These are phyloP conservation scores for Pleurotus platypus DNA, from an alignment of 768 basidiomycete genomes.

Conservation along the genomic window DNA sequence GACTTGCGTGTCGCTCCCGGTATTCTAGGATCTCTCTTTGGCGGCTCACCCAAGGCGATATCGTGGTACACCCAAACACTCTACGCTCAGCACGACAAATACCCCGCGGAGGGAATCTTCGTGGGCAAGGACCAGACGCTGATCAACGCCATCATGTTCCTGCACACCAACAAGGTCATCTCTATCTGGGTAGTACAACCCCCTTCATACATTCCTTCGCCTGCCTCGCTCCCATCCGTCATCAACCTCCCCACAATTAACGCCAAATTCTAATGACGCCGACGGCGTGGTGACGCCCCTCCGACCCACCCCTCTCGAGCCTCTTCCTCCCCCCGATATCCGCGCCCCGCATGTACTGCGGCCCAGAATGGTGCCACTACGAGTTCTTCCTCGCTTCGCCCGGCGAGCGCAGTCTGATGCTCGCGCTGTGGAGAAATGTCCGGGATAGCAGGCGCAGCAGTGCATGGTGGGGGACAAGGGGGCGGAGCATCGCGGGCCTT, in stretches of 20 bases:
- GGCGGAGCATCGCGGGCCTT: no score
- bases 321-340: not conserved
- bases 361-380: slow-evolving; percentile 44
- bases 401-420: slow-evolving; percentile 15
- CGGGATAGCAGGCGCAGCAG: no score
- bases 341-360: slow-evolving; percentile 22
- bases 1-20: not conserved
- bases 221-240: not conserved
- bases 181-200: slow-evolving; percentile 31
- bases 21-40: slow-evolving; percentile 53
- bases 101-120: slow-evolving; percentile 39
- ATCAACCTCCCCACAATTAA: not conserved
- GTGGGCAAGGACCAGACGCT: slow-evolving; percentile 58
- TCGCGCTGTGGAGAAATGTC: not conserved
- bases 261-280: not conserved
- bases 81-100: slow-evolving; percentile 50
- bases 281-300: not conserved
- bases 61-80: slow-evolving; percentile 42
- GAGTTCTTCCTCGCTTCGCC: slow-evolving; percentile 39
- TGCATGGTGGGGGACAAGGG: no score
- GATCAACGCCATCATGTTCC: slow-evolving; percentile 43
- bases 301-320: slow-evolving; percentile 12
- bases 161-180: slow-evolving; percentile 43
- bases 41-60: slow-evolving; percentile 40
- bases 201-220: no score